A percentile compares a stretch with the other conserved stretches of the same genome.
phyloP scores from a whole-genome alignment of 176 grass and related monocot species.

The Oryza australiensis region DNA sequence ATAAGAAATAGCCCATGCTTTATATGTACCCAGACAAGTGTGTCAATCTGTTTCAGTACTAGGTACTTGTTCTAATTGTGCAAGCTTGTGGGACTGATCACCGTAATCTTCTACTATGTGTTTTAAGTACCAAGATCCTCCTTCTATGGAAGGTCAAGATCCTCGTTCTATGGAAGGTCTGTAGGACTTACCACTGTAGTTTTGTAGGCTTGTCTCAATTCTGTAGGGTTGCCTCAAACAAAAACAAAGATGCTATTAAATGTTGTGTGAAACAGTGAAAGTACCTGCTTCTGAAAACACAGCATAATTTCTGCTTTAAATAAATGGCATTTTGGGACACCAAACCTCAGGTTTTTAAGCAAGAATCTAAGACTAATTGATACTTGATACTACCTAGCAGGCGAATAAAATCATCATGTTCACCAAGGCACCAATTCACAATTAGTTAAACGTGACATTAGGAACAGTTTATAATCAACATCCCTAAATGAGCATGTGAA shows the following conservation, averaged over 20 bases:
- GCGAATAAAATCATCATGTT: not conserved
- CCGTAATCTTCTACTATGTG: not conserved
- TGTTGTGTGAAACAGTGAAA: not conserved
- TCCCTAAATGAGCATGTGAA: not conserved
- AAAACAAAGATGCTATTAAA: not conserved
- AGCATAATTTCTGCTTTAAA: not conserved
- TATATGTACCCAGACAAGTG: not conserved
- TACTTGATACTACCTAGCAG: not conserved
- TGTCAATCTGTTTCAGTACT: not conserved
- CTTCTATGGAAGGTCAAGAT: not conserved
- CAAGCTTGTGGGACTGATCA: not conserved
- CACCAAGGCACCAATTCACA: slow-evolving; percentile 1
- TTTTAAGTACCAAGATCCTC: not conserved
- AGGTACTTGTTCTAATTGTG: not conserved
- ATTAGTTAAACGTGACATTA: slow-evolving; percentile 16
- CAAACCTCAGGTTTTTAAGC: not conserved
- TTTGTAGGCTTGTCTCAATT: not conserved
- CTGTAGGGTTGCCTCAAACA: not conserved
- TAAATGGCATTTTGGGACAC: not conserved
- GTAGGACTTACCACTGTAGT: not conserved
- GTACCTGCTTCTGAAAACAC: not conserved
- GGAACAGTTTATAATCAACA: not conserved
- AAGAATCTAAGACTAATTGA: not conserved
- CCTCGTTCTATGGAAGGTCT: not conserved
- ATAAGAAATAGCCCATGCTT: not conserved